These are phyloP conservation scores for Tulasnella sp. DNA, from an alignment of 768 basidiomycete genomes.

Conservation along the genomic window DNA sequence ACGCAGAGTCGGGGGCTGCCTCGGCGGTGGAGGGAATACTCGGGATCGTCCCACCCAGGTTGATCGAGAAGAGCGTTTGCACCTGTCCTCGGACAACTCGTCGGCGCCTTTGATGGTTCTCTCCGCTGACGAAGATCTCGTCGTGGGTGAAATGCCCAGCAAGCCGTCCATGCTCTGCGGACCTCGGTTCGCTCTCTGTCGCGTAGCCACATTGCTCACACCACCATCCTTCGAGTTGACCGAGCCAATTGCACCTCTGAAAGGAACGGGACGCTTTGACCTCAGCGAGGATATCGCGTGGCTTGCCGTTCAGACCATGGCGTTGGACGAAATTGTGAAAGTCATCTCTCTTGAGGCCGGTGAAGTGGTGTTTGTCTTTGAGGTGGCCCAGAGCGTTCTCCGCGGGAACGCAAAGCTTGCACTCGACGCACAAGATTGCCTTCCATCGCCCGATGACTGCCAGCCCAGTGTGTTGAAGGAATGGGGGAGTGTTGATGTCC, in stretches of 20 bases:
- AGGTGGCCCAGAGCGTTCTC: neutral
- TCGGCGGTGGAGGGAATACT: neutral
- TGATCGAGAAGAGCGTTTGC: neutral
- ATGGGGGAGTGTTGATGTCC: neutral
- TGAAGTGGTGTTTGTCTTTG: neutral
- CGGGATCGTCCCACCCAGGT: neutral
- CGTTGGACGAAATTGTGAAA: neutral
- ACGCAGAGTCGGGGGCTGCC: neutral
- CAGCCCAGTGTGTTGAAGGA: neutral
- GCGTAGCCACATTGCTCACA: neutral
- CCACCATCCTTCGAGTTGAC: neutral
- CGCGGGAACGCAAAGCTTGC: neutral
- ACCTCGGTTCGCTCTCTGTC: neutral
- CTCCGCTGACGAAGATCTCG: neutral
- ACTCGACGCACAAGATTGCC: neutral
- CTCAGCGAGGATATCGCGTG: neutral
- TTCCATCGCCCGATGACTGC: neutral
- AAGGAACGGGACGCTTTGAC: neutral
- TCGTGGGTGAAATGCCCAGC: neutral
- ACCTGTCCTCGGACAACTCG: neutral
- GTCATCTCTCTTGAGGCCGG: neutral
- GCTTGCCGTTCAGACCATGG: neutral
- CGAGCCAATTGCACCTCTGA: neutral
- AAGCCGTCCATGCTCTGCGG: neutral
- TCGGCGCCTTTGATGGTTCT: neutral